A percentile compares a stretch with the other conserved stretches of the same genome.
Conservation (phyloP, 1,284 basidiomycete species). For the Sporisorium exsertum region DNA sequence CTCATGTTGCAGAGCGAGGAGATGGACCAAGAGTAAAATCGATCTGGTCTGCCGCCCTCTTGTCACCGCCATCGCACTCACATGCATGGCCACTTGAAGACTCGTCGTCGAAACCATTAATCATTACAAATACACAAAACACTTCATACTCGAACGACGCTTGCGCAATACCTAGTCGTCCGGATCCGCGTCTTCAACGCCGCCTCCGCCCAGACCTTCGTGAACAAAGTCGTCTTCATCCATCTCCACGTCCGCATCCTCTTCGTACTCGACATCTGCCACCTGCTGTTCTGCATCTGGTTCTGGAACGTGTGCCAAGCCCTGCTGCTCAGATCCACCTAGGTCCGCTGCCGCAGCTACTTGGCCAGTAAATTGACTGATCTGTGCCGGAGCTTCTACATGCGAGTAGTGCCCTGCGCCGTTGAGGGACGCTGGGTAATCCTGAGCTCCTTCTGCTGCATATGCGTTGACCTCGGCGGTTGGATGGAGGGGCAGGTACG, state of each 20-base stretch:
- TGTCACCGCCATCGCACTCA: not conserved
- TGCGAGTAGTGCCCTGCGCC: constrained; percentile 1
- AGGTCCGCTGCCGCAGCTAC: constrained; percentile 40
- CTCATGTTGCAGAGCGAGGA: constrained; percentile 23
- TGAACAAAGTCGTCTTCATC: constrained; percentile 60
- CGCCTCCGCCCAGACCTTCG: constrained; percentile 38
- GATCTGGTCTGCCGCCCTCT: not conserved
- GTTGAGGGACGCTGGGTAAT: constrained; percentile 22
- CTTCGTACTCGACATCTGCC: constrained; percentile 61
- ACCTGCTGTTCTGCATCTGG: constrained; percentile 46
- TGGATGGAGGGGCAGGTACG: constrained; percentile 63
- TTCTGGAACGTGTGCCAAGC: constrained; percentile 50
- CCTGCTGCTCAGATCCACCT: constrained; percentile 45
- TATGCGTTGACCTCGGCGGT: constrained; percentile 20
- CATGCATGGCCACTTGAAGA: not conserved
- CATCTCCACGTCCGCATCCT: constrained; percentile 60
- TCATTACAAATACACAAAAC: constrained; percentile 27
- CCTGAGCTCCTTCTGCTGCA: constrained; percentile 32
- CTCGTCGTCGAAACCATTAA: constrained; percentile 12
- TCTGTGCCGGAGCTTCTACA: constrained; percentile 14
- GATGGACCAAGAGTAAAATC: constrained; percentile 28
- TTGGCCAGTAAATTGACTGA: constrained; percentile 38
- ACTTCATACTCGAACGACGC: not conserved
- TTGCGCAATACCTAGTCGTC: constrained; percentile 44
- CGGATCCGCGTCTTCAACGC: constrained; percentile 69